Percentiles rank a stretch among this genome's conserved stretches.
Evolutionary conservation across 805 yeast genomes (phyloP).

Genomic region (Teunomyces kruisii): DNA sequence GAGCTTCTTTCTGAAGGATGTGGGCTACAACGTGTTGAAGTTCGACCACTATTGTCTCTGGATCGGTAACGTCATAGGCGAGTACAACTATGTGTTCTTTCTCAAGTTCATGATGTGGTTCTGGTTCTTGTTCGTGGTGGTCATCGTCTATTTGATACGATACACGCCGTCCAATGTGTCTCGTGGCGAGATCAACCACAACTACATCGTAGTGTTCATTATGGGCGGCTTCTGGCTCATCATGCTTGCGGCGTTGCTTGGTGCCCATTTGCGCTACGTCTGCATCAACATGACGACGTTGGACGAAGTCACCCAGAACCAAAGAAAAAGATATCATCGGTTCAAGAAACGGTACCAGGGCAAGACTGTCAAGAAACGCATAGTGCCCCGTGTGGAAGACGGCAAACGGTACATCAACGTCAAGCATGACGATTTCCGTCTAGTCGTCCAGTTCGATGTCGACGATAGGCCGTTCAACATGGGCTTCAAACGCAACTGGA

Average conservation of each 20-base stretch:
- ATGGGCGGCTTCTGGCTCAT: conserved; percentile 45
- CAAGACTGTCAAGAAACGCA: conserved; percentile 8
- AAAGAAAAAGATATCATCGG: conserved; percentile 29
- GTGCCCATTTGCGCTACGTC: conserved; percentile 47
- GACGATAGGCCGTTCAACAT: conserved; percentile 34
- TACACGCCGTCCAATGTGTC: conserved; percentile 23
- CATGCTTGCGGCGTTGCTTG: conserved; percentile 43
- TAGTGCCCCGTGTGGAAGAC: conserved; percentile 25
- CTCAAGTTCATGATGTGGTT: conserved; percentile 48
- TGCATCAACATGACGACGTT: conserved; percentile 53
- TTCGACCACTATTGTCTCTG: conserved; percentile 87
- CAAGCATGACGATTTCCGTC: conserved; percentile 25
- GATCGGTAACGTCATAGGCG: conserved; percentile 73
- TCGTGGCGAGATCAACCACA: conserved; percentile 38
- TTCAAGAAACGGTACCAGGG: conserved; percentile 16
- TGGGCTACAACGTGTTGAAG: conserved; percentile 59
- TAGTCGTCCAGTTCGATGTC: conserved; percentile 34
- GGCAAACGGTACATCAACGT: conserved; percentile 47
- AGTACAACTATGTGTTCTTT: conserved; percentile 60
- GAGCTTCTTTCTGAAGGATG: conserved; percentile 64
- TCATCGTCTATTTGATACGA: conserved; percentile 21
- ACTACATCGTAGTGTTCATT: conserved; percentile 49
- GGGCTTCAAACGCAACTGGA: conserved; percentile 38
- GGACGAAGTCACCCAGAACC: conserved; percentile 48
- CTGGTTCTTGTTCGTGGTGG: conserved; percentile 32